phyloP scores from a whole-genome alignment of 169 alveolate genomes.

The Plasmodium yoelii region DNA sequence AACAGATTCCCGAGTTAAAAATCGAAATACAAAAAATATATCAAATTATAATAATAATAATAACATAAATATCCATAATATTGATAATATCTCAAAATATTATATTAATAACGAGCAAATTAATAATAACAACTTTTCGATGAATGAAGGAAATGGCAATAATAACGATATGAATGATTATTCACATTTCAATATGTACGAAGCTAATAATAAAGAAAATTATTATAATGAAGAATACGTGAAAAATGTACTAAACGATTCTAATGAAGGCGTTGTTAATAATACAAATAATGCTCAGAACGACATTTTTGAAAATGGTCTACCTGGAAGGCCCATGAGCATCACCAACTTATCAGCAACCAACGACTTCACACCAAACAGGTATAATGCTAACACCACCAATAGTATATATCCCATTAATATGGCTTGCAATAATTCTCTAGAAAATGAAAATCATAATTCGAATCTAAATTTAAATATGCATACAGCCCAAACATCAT shows the following conservation, averaged over 20 bases:
- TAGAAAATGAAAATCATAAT: conserved; percentile 3
- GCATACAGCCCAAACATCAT: neutral
- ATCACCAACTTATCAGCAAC: conserved; percentile 3
- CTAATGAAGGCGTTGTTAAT: neutral
- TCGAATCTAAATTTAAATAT: conserved; percentile 16
- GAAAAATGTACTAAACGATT: conserved; percentile 9
- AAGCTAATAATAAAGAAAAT: neutral
- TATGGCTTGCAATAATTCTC: neutral
- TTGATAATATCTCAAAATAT: neutral
- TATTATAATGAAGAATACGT: conserved; percentile 5
- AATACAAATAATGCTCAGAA: neutral
- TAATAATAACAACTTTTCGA: conserved; percentile 9
- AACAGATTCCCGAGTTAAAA: neutral
- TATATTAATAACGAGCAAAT: neutral
- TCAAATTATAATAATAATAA: neutral
- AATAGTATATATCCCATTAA: too few species aligned
- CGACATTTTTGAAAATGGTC: conserved; percentile 14
- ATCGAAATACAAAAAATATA: neutral
- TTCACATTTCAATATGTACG: neutral
- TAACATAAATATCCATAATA: neutral
- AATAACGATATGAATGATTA: neutral
- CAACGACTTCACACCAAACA: conserved; percentile 3
- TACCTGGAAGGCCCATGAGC: conserved; percentile 7
- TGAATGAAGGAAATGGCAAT: neutral
- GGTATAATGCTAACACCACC: neutral